Evolutionary conservation across 2,329 filamentous ascomycete species (phyloP), one percentile per base, ranked within the genome.

Genomic region (Cytospora paraplurivora): DNA sequence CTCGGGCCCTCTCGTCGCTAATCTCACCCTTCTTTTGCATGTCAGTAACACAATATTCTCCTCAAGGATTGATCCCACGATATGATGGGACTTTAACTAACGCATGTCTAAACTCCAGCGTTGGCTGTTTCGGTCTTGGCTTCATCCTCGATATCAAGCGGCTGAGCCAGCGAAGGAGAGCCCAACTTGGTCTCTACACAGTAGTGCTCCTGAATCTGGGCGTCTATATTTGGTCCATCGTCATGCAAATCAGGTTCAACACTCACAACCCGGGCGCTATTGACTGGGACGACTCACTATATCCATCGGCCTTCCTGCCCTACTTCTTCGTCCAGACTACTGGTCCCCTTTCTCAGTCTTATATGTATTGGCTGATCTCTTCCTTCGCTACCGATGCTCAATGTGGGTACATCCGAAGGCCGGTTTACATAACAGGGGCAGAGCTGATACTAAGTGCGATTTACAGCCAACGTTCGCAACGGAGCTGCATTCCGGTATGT

Each of bases 21-120:
- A 69, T 81, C 33, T 80, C 78, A 7, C 79, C 79, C 0, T 81
- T 81, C 70, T 80, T 81, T 68, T 81, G 79, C 74, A 80, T 81
- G 75, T 75, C 67, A 69, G 75, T 69, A 11, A 12, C 12, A 7
- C 53, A 7, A n/a, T n/a, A 32, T 10, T 21, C n/a, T 21, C 7
- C 11, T 2, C 41, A 2, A 47, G n/a, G 12, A 7, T 21, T 13
- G 10, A 32, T 37, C 4, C 10, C 8, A 21, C 2, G 17, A 17
- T 55, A 3, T 12, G 37, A 13, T 35, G 56, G 6, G 7, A 3
- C 1, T 12, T 12, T 7, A 4, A 19, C n/a, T 47, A 17, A 47
- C 17, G 4, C 8, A 4, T 19, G 27, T 53, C 21, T 55, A 38
- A 62, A 0, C 2, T 15, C 7, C 38, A 76, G 75, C 33, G 70